These are phyloP conservation scores for Geranomyces variabilis DNA, from an alignment of 192 early-diverging fungal species.

Conservation along the genomic window DNA sequence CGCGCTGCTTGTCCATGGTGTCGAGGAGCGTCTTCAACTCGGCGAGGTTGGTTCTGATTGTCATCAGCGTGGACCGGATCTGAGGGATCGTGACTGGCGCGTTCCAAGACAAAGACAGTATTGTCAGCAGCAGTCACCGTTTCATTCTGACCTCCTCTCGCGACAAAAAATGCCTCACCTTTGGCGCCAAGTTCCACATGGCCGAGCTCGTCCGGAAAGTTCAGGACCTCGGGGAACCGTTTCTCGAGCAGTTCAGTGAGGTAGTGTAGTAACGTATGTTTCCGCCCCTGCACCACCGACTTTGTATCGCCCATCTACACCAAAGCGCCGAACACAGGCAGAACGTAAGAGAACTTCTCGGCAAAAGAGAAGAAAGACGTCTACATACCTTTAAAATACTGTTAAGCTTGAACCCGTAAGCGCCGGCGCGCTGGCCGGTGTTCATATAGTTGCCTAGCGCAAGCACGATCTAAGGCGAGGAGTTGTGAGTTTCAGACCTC, in stretches of 20 bases:
- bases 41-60: constrained; percentile 45
- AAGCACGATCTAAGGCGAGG: constrained; percentile 45
- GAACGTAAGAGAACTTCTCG: too few relatives aligned
- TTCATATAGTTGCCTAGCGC: constrained; percentile 63
- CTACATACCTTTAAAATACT: constrained; percentile 48
- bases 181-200: constrained; percentile 52
- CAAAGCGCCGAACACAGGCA: too few relatives aligned
- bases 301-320: constrained; percentile 55
- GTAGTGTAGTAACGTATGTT: constrained; percentile 55
- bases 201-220: constrained; percentile 43
- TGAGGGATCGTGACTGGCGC: constrained; percentile 46
- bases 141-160: neutral
- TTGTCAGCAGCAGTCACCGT: too few relatives aligned
- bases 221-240: constrained; percentile 48
- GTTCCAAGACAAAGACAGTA: neutral
- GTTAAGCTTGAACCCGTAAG: constrained; percentile 56
- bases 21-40: constrained; percentile 42
- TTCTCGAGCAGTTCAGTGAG: constrained; percentile 49
- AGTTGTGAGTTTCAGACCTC: too few relatives aligned
- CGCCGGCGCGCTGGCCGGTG: constrained; percentile 52
- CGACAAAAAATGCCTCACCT: constrained; percentile 29
- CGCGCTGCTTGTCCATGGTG: constrained; percentile 33
- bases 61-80: constrained; percentile 41
- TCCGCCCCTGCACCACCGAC: constrained; percentile 41
- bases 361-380: too few relatives aligned